These are phyloP conservation scores for Candida dubliniensis DNA, from an alignment of 1,139 yeast genomes.

Conservation along the genomic window DNA sequence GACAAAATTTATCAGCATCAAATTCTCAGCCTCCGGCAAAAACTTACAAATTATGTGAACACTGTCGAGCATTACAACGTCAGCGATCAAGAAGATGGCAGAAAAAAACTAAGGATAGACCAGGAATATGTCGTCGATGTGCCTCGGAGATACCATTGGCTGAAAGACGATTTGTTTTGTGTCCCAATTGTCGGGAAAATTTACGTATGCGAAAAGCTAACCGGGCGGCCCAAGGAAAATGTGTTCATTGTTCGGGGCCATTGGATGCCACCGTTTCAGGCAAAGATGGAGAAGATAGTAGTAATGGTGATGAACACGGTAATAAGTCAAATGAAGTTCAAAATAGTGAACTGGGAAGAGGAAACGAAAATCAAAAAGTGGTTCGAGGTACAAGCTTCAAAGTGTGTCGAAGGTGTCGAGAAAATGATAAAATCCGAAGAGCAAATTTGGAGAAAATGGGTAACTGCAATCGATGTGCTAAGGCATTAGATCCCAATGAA, in stretches of 20 bases:
- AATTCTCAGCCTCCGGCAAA: constrained; percentile 46
- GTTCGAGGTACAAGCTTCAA: constrained; percentile 33
- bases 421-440: constrained; percentile 58
- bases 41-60: constrained; percentile 57
- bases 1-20: constrained; percentile 7
- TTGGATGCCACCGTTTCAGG: constrained; percentile 45
- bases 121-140: constrained; percentile 66
- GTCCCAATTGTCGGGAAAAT: constrained; percentile 58
- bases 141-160: constrained; percentile 54
- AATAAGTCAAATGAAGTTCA: constrained; percentile 12
- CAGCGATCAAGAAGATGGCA: constrained; percentile 67
- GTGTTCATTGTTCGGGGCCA: constrained; percentile 69
- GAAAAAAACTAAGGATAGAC: constrained; percentile 55
- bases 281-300: constrained; percentile 12
- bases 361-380: constrained; percentile 2
- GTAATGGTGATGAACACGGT: not conserved
- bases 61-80: constrained; percentile 63
- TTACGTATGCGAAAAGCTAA: constrained; percentile 56
- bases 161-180: constrained; percentile 53
- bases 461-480: constrained; percentile 62
- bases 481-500: constrained; percentile 42
- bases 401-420: constrained; percentile 64
- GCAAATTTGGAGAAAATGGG: constrained; percentile 57
- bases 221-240: constrained; percentile 61
- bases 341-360: constrained; percentile 10